Evolutionary conservation across 2,329 filamentous ascomycete genomes (phyloP).

Genomic region (Endocalyx cinctus): DNA sequence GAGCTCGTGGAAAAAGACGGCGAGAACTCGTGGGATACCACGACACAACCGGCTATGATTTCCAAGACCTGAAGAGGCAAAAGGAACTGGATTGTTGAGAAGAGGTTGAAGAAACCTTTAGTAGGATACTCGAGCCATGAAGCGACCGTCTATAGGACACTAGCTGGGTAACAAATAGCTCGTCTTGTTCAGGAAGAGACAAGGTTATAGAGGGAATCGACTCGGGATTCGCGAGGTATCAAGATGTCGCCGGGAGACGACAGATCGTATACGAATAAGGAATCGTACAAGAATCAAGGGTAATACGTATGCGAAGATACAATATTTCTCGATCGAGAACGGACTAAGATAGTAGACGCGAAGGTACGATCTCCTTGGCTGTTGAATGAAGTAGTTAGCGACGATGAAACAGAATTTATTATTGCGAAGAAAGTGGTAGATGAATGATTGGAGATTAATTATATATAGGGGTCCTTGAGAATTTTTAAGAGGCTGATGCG

Average conservation of each 20-base stretch:
- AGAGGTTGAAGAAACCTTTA: constrained; percentile 28
- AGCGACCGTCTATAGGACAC: constrained; percentile 12
- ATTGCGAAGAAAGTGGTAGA: too few relatives aligned
- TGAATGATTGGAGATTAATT: too few relatives aligned
- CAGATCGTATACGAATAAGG: too few relatives aligned
- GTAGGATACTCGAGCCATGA: constrained; percentile 33
- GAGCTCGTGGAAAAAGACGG: constrained; percentile 30
- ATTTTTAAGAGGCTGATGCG: too few relatives aligned
- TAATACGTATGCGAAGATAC: not conserved
- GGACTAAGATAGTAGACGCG: too few relatives aligned
- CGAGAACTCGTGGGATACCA: constrained; percentile 21
- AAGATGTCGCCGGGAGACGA: not conserved
- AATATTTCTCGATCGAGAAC: not conserved
- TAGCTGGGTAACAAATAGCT: constrained; percentile 1
- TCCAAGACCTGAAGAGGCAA: constrained; percentile 36
- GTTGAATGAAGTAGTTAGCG: too few relatives aligned
- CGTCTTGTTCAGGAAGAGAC: not conserved
- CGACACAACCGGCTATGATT: constrained; percentile 21
- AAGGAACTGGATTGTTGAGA: constrained; percentile 10
- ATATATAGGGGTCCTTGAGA: too few relatives aligned
- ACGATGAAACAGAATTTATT: too few relatives aligned
- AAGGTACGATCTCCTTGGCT: too few relatives aligned
- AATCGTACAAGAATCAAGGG: too few relatives aligned
- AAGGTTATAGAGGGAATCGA: constrained; percentile 1
- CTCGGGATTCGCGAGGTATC: not conserved